Evolutionary conservation across 768 basidiomycete species (phyloP).

Genomic region (Xerocomellus amylosporus): DNA sequence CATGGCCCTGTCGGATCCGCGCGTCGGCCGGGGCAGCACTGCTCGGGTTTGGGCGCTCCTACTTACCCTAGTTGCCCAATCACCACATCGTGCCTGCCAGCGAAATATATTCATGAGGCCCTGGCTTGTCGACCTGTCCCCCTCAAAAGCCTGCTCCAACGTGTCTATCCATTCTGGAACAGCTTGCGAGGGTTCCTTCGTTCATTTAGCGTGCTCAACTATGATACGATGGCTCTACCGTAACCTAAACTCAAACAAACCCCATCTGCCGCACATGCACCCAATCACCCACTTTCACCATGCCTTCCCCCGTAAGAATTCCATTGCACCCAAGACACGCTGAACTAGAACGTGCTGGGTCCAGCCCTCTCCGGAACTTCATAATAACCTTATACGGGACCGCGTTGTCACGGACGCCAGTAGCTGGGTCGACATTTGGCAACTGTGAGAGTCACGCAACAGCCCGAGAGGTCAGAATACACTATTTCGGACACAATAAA

Average conservation of each 20-base stretch:
- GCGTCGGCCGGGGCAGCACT: too few species aligned
- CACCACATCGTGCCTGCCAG: too few species aligned
- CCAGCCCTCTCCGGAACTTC: conserved; percentile 66
- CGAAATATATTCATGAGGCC: too few species aligned
- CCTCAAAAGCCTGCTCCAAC: too few species aligned
- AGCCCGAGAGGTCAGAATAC: conserved; percentile 2
- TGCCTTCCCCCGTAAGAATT: conserved; percentile 48
- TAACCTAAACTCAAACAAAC: conserved; percentile 15
- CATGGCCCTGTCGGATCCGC: not conserved
- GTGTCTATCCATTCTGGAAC: too few species aligned
- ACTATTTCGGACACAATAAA: conserved; percentile 6
- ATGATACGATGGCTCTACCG: too few species aligned
- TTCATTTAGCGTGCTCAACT: too few species aligned
- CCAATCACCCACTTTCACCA: conserved; percentile 58
- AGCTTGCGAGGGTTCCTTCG: too few species aligned
- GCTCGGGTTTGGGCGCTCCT: too few species aligned
- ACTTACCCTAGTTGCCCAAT: too few species aligned
- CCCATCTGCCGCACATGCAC: conserved; percentile 49
- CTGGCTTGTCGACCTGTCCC: too few species aligned
- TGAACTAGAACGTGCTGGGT: conserved; percentile 45
- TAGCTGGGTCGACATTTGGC: conserved; percentile 67
- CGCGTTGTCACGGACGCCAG: conserved; percentile 63
- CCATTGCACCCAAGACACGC: conserved; percentile 71
- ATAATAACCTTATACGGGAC: conserved; percentile 75
- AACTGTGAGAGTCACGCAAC: conserved; percentile 42